Conservation (phyloP, 2,329 filamentous ascomycete species). For the Stagonosporopsis cucurbitacearum region DNA sequence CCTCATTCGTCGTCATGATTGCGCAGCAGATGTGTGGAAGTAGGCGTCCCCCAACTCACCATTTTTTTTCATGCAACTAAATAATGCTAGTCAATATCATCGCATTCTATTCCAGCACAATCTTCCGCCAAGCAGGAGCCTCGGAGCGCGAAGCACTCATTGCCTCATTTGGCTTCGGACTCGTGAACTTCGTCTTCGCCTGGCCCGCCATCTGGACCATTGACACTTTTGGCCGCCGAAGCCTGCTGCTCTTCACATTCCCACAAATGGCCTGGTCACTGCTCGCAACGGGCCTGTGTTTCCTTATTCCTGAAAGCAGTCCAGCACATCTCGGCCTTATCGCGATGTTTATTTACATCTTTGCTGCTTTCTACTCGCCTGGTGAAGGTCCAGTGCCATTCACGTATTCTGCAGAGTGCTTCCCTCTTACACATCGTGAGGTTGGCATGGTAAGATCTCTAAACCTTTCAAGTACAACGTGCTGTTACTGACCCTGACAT, state of each 20-base stretch:
- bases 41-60: conserved; percentile 18
- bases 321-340: conserved; percentile 55
- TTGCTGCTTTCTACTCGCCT: conserved; percentile 52
- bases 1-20: conserved; percentile 71
- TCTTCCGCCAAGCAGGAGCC: conserved; percentile 25
- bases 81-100: conserved; percentile 55
- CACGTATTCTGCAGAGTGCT: conserved; percentile 52
- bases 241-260: conserved; percentile 61
- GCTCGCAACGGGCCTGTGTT: conserved; percentile 61
- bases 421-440: conserved; percentile 67
- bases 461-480: background rate
- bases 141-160: conserved; percentile 23
- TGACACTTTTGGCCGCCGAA: conserved; percentile 77
- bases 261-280: conserved; percentile 74
- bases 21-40: conserved; percentile 46
- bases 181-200: conserved; percentile 23
- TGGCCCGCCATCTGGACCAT: conserved; percentile 76
- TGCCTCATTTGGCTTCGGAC: conserved; percentile 27
- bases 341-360: conserved; percentile 62
- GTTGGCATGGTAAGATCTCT: conserved; percentile 41
- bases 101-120: conserved; percentile 70
- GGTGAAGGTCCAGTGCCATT: conserved; percentile 43
- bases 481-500: background rate
- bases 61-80: background rate
- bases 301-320: conserved; percentile 25